Percentiles rank a stretch among this genome's conserved stretches.
These are phyloP conservation scores for Globisporangium emineosum DNA, from an alignment of 352 stramenopile genomes.

Conservation along the genomic window DNA sequence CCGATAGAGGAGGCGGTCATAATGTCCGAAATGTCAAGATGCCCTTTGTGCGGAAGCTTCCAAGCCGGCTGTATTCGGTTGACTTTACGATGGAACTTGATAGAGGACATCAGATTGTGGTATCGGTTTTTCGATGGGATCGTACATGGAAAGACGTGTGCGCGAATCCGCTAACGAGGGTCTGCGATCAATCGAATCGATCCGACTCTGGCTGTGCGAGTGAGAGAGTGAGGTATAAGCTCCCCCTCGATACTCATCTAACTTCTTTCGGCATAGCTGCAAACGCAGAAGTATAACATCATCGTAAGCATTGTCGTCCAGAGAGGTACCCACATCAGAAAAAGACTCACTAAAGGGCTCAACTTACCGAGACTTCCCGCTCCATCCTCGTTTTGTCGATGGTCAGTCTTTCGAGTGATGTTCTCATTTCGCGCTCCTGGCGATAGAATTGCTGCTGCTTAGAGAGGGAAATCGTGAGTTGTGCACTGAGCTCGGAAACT, in stretches of 20 bases:
- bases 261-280: constrained; percentile 46
- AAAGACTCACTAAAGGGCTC: background rate
- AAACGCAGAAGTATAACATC: constrained; percentile 2
- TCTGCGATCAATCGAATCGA: constrained; percentile 9
- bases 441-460: constrained; percentile 76
- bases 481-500: constrained; percentile 55
- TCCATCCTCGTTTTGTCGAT: constrained; percentile 66
- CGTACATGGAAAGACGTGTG: constrained; percentile 20
- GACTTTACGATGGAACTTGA: constrained; percentile 27
- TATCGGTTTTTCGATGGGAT: constrained; percentile 22
- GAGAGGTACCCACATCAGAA: background rate
- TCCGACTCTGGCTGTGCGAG: constrained; percentile 10
- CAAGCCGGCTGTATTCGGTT: background rate
- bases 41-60: background rate
- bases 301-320: background rate
- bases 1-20: background rate
- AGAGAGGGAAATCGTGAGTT: constrained; percentile 63
- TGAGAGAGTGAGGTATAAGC: constrained; percentile 29
- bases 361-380: constrained; percentile 46
- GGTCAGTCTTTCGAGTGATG: constrained; percentile 49
- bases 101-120: constrained; percentile 19
- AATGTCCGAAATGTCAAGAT: background rate
- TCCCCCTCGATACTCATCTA: constrained; percentile 55
- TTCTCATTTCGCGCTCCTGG: constrained; percentile 65
- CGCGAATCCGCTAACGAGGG: constrained; percentile 2